These are phyloP conservation scores for Trametes sanguinea DNA, from an alignment of 768 basidiomycete species.

Conservation along the genomic window DNA sequence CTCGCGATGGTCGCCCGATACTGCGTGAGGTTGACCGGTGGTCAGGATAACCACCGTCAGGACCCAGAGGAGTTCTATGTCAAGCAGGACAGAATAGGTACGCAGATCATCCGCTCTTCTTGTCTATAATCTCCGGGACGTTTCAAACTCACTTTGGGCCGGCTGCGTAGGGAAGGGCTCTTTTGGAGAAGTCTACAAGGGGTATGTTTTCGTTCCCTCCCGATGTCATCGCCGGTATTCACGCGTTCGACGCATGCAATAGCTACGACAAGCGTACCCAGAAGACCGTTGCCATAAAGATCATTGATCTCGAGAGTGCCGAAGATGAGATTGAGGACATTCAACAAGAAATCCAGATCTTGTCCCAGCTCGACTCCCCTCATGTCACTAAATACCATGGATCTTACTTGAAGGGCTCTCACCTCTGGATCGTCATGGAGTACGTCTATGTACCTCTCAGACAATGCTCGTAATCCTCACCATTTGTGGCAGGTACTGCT, in stretches of 20 bases:
- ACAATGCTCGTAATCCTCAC: background rate
- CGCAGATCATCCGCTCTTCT: constrained; percentile 25
- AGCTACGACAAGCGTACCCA: constrained; percentile 96
- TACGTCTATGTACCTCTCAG: constrained; percentile 39
- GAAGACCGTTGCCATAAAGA: constrained; percentile 98
- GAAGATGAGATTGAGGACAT: constrained; percentile 99
- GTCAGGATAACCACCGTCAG: constrained; percentile 65
- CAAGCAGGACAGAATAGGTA: constrained; percentile 96
- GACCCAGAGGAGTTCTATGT: constrained; percentile 98
- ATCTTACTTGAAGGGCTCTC: constrained; percentile 91
- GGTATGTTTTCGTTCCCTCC: constrained; percentile 49
- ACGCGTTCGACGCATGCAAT: constrained; percentile 1
- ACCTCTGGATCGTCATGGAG: constrained; percentile 99
- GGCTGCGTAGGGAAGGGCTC: constrained; percentile 83
- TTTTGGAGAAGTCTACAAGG: constrained; percentile 99
- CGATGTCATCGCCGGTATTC: constrained; percentile 16
- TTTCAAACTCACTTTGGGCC: background rate
- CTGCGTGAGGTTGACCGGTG: constrained; percentile 8
- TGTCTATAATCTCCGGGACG: constrained; percentile 12
- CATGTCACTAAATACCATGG: constrained; percentile 99
- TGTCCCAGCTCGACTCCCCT: constrained; percentile 93
- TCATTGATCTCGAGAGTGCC: constrained; percentile 97
- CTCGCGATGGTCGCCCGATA: constrained; percentile 14
- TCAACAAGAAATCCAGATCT: constrained; percentile 97
- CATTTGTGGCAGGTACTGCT: constrained; percentile 72